Percentiles rank a stretch among this genome's conserved stretches.
Conservation (phyloP, 1,139 yeast genomes). For the Pichia norvegensis region DNA sequence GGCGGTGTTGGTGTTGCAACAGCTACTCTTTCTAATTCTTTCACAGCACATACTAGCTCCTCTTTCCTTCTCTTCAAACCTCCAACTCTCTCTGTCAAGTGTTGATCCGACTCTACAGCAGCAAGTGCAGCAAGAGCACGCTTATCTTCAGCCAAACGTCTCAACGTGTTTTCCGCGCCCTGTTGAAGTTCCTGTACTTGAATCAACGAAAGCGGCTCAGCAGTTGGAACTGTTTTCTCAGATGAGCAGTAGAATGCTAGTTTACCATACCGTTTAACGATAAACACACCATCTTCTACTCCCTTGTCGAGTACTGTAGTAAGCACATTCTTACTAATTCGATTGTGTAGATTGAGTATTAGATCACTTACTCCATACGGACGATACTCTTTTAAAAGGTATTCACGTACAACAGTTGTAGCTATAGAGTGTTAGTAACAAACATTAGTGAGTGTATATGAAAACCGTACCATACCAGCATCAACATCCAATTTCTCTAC, state of each 20-base stretch:
- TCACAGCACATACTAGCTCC: too few relatives aligned
- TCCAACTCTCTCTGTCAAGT: not conserved
- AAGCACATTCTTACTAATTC: slow-evolving; percentile 28
- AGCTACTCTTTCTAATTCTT: too few relatives aligned
- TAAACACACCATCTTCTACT: slow-evolving; percentile 25
- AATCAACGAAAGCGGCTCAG: not conserved
- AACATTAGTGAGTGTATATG: not conserved
- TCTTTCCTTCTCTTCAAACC: not conserved
- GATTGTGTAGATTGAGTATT: slow-evolving; percentile 32
- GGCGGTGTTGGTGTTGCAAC: not conserved
- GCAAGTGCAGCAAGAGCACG: not conserved
- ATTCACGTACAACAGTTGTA: slow-evolving; percentile 19
- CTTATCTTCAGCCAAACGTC: not conserved
- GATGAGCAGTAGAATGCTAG: slow-evolving; percentile 30
- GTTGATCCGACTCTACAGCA: not conserved
- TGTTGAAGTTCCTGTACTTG: not conserved
- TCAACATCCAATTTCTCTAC: slow-evolving; percentile 6
- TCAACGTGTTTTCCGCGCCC: not conserved
- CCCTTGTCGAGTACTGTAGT: slow-evolving; percentile 28
- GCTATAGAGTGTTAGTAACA: slow-evolving; percentile 6
- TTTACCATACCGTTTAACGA: slow-evolving; percentile 33
- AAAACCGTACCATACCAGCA: slow-evolving; percentile 15
- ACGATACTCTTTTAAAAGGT: slow-evolving; percentile 33
- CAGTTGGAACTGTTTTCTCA: not conserved
- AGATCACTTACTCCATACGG: slow-evolving; percentile 36